phyloP scores from a whole-genome alignment of 1,284 basidiomycete species.

The Coniophora puteana region DNA sequence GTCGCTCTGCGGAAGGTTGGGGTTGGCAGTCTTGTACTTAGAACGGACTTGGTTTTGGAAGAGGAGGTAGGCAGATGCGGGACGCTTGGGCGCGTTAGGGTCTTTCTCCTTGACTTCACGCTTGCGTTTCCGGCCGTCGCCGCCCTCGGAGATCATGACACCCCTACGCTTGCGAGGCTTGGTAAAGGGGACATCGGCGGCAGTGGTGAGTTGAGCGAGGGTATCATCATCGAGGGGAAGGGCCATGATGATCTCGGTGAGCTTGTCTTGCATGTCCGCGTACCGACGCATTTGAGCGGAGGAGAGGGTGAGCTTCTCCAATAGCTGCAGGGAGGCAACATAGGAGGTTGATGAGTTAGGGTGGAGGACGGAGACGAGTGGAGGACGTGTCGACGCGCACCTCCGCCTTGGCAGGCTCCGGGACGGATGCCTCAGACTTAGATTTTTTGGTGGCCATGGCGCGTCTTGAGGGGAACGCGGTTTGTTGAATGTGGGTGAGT shows the following conservation, averaged over 20 bases:
- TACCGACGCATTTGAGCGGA: slow-evolving; percentile 58
- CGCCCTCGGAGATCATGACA: slow-evolving; percentile 38
- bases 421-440: slow-evolving; percentile 24
- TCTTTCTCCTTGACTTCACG: slow-evolving; percentile 70
- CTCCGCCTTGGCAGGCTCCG: slow-evolving; percentile 25
- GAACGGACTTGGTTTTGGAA: slow-evolving; percentile 93
- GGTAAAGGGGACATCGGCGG: slow-evolving; percentile 28
- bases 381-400: slow-evolving; percentile 18
- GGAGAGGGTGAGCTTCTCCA: slow-evolving; percentile 46
- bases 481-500: slow-evolving; percentile 17
- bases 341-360: slow-evolving; percentile 7
- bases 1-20: slow-evolving; percentile 68
- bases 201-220: slow-evolving; percentile 18
- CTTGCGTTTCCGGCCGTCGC: slow-evolving; percentile 42
- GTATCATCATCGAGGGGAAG: slow-evolving; percentile 28
- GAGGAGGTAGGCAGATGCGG: slow-evolving; percentile 91
- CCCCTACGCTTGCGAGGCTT: slow-evolving; percentile 50
- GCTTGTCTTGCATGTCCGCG: slow-evolving; percentile 53
- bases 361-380: slow-evolving; percentile 13
- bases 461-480: slow-evolving; percentile 22
- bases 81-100: slow-evolving; percentile 92
- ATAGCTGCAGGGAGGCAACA: slow-evolving; percentile 38
- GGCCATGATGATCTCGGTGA: slow-evolving; percentile 38
- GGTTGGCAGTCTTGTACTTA: slow-evolving; percentile 62
- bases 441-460: slow-evolving; percentile 22